These are phyloP conservation scores for Plectranthus barbatus DNA, from an alignment of 257 asterid species.

Conservation along the genomic window DNA sequence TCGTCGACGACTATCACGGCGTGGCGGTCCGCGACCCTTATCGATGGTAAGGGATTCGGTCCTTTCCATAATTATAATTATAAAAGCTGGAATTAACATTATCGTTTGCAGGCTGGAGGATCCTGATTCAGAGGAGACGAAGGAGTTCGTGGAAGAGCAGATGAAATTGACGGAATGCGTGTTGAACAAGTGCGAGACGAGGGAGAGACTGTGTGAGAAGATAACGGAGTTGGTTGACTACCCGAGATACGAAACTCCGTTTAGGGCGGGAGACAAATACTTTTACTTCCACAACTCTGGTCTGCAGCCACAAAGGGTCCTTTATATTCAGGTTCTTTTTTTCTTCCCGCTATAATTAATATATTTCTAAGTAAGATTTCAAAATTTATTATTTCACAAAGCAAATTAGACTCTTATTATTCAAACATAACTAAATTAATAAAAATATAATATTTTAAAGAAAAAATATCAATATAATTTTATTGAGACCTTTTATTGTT, in stretches of 20 bases:
- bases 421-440: too few species aligned
- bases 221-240: constrained; percentile 57
- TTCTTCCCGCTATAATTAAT: background rate
- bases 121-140: constrained; percentile 80
- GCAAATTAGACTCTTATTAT: too few species aligned
- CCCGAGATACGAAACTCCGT: constrained; percentile 73
- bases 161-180: constrained; percentile 55
- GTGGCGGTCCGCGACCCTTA: constrained; percentile 55
- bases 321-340: constrained; percentile 54
- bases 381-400: background rate
- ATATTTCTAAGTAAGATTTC: background rate
- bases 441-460: too few species aligned
- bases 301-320: constrained; percentile 87
- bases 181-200: constrained; percentile 55
- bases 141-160: constrained; percentile 69
- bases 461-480: too few species aligned
- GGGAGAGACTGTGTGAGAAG: constrained; percentile 56
- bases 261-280: constrained; percentile 68
- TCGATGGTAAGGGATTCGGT: constrained; percentile 40
- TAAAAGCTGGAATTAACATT: too few species aligned
- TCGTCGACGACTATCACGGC: constrained; percentile 61
- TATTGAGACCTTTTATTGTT: too few species aligned
- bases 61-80: background rate
- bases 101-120: constrained; percentile 72
- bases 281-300: constrained; percentile 85